These are phyloP conservation scores for Nicotiana otophora DNA, from an alignment of 257 asterid genomes.

Conservation along the genomic window DNA sequence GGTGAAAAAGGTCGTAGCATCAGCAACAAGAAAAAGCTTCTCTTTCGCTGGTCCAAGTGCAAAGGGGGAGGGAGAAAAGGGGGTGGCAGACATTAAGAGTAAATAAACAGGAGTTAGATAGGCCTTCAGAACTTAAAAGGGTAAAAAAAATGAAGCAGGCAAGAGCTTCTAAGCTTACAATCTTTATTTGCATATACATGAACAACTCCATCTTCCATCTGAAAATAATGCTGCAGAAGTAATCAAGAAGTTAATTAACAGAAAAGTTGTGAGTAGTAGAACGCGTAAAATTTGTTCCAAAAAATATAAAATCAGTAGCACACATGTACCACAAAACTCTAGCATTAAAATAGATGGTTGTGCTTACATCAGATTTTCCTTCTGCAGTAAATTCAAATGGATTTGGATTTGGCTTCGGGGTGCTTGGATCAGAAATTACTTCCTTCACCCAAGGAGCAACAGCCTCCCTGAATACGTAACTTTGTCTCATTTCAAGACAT, in stretches of 20 bases:
- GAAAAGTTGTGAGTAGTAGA: neutral
- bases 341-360: neutral
- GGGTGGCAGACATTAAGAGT: neutral
- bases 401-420: slow-evolving; percentile 78
- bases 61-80: slow-evolving; percentile 15
- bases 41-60: slow-evolving; percentile 59
- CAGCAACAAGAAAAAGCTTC: slow-evolving; percentile 83
- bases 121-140: neutral
- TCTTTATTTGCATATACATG: slow-evolving; percentile 78
- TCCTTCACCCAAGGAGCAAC: slow-evolving; percentile 87
- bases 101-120: neutral
- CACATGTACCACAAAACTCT: neutral
- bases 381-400: slow-evolving; percentile 69
- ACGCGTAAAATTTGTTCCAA: neutral
- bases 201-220: slow-evolving; percentile 98
- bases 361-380: slow-evolving; percentile 76
- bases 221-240: slow-evolving; percentile 72
- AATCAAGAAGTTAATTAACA: slow-evolving; percentile 20
- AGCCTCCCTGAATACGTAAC: slow-evolving; percentile 73
- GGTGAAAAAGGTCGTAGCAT: slow-evolving; percentile 90
- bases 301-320: slow-evolving; percentile 1
- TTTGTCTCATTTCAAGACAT: slow-evolving; percentile 73
- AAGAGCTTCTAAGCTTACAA: slow-evolving; percentile 43
- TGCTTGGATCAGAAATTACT: slow-evolving; percentile 81
- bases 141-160: neutral